Base-by-base conservation (phyloP, 228 moss, liverwort and hornwort genomes). In the Sphagnum magellanicum region DNA sequence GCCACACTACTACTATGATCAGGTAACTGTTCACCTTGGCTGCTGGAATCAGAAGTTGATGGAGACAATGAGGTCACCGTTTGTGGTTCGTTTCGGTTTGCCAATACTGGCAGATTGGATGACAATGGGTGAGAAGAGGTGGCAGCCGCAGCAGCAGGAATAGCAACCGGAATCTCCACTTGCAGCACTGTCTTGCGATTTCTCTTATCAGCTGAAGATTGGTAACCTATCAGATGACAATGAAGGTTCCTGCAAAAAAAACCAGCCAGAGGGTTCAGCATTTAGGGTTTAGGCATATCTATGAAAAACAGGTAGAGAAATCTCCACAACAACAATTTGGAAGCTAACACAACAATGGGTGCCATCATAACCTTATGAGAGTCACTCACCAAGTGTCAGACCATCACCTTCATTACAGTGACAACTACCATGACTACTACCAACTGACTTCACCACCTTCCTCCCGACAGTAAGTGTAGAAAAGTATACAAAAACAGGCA, bases 221-320 rank as follows among this genome's bases (percentile, higher is more conserved):
- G 75, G 51, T 93, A 90, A 10, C 90, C 88, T 49, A 90, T 81
- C 50, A 88, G 61, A 6, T 84, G 88, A 51, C 81, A 87, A 60
- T 90, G 84, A 8, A 77, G 57, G 51, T 82, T 86, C 84, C 88
- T 88, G 79, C n/a, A 10, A 62, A 49, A 17, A 5, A 51, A 73
- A 75, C 50, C 46, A 55, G 32, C 32, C 32, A 32, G 32, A 32
- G 32, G 32, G 32, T 32, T 32, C 1, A 32, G 32, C 32, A 32
- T 32, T 32, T 32, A 32, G 32, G 32, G 32, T 32, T 32, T 32
- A 32, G 32, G 32, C 32, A 32, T 32, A 32, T 32, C 32, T 32
- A 32, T 32, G 32, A 32, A 32, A 32, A 32, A 32, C 32, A 32
- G 32, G 32, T 3, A 32, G 32, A 32, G 32, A 32, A 32, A 1